phyloP scores from a whole-genome alignment of 2,329 filamentous ascomycete species.

The Beauveria varroae region DNA sequence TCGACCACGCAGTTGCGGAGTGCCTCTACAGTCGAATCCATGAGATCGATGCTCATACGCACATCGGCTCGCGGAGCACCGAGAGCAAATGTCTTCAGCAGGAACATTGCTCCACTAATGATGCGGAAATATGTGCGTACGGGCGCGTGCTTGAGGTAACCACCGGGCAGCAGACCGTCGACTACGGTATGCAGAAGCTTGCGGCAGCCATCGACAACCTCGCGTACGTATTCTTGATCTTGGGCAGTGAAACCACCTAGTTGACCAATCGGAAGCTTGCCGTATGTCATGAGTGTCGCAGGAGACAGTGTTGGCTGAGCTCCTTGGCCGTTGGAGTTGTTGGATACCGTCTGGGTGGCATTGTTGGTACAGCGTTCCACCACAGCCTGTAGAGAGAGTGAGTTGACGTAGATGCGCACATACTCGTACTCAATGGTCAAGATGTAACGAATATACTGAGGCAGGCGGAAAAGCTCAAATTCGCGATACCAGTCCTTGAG shows the following conservation, averaged over 20 bases:
- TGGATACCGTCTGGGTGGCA: constrained; percentile 39
- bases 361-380: constrained; percentile 86
- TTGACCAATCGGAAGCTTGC: constrained; percentile 55
- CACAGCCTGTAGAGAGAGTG: constrained; percentile 85
- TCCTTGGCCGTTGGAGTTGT: constrained; percentile 25
- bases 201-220: constrained; percentile 70
- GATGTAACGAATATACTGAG: constrained; percentile 63
- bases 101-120: constrained; percentile 76
- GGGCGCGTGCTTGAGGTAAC: constrained; percentile 74
- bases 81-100: constrained; percentile 77
- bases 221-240: constrained; percentile 65
- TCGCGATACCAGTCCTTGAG: constrained; percentile 72
- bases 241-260: constrained; percentile 56
- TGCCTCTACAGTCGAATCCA: constrained; percentile 67
- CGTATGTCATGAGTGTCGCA: constrained; percentile 57
- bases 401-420: constrained; percentile 90
- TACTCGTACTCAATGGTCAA: constrained; percentile 94
- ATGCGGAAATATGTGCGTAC: constrained; percentile 83
- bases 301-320: constrained; percentile 44
- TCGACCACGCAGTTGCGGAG: constrained; percentile 74
- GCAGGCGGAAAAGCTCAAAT: constrained; percentile 69
- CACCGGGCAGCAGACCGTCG: constrained; percentile 64
- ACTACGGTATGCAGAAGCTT: constrained; percentile 72
- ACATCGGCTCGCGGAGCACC: constrained; percentile 74
- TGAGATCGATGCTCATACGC: constrained; percentile 63